A percentile compares a stretch with the other conserved stretches of the same genome.
These are phyloP conservation scores for Daedalea quercina DNA, from an alignment of 768 basidiomycete species.

Conservation along the genomic window DNA sequence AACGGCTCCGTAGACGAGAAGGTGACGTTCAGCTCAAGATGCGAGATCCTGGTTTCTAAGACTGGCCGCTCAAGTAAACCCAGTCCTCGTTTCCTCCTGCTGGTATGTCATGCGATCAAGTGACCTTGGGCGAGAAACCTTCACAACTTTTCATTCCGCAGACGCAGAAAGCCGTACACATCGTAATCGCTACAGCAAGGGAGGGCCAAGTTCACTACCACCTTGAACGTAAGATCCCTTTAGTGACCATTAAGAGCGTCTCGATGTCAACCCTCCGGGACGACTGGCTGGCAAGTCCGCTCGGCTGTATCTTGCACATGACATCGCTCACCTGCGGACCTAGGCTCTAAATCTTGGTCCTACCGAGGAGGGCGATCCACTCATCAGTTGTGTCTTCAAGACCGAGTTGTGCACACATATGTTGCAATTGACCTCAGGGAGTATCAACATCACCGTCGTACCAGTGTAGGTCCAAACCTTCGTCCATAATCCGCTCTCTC, in stretches of 20 bases:
- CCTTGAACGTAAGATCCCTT: constrained; percentile 83
- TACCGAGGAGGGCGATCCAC: constrained; percentile 91
- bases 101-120: constrained; percentile 48
- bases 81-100: constrained; percentile 82
- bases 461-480: constrained; percentile 56
- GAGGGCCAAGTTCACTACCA: constrained; percentile 52
- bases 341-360: constrained; percentile 73
- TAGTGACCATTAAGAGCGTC: constrained; percentile 83
- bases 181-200: constrained; percentile 55
- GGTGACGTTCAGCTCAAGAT: constrained; percentile 79
- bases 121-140: background rate
- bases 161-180: constrained; percentile 83
- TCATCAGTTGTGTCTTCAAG: constrained; percentile 91
- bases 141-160: constrained; percentile 28
- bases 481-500: background rate
- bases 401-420: constrained; percentile 86
- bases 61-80: constrained; percentile 82
- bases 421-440: constrained; percentile 72
- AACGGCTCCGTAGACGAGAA: constrained; percentile 46
- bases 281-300: constrained; percentile 79
- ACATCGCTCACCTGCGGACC: background rate
- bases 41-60: constrained; percentile 81
- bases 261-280: constrained; percentile 86
- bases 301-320: background rate
- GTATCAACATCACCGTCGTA: constrained; percentile 63